Evolutionary conservation across 2,329 filamentous ascomycete species (phyloP).

Genomic region (Fusarium fracticaudum): DNA sequence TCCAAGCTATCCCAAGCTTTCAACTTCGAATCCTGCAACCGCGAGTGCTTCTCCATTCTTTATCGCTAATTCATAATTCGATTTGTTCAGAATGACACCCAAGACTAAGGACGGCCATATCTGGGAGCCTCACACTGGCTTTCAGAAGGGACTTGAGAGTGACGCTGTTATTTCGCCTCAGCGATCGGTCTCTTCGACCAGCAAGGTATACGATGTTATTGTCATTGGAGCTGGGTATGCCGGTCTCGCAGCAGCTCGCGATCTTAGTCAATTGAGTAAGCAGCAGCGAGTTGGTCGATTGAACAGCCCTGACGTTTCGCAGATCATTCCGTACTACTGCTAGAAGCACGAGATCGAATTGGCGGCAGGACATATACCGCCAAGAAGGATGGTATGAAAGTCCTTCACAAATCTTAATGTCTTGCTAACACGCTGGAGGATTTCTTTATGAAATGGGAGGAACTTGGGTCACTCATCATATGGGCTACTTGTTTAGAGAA

Average conservation of each 20-base stretch:
- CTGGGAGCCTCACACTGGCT: not conserved
- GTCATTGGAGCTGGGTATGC: not conserved
- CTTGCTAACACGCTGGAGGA: not conserved
- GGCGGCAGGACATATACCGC: not conserved
- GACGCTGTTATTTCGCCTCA: not conserved
- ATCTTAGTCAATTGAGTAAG: not conserved
- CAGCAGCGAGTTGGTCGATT: rapidly evolving
- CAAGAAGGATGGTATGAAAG: not conserved
- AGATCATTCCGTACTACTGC: not conserved
- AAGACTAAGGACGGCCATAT: not conserved
- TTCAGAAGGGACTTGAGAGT: not conserved
- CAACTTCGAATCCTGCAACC: not conserved
- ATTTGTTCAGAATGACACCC: not conserved
- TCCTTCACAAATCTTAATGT: too few relatives aligned
- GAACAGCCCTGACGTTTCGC: not conserved
- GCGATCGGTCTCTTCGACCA: rapidly evolving
- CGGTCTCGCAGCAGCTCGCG: not conserved
- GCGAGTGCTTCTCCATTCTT: not conserved
- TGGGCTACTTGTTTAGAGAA: not conserved
- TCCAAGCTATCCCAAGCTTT: not conserved
- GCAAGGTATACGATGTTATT: not conserved
- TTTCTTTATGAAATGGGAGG: not conserved
- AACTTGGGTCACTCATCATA: not conserved
- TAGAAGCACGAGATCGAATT: not conserved
- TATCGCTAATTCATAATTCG: rapidly evolving